Evolutionary conservation across 1,284 basidiomycete genomes (phyloP).

Genomic region (Moesziomyces parantarcticus): DNA sequence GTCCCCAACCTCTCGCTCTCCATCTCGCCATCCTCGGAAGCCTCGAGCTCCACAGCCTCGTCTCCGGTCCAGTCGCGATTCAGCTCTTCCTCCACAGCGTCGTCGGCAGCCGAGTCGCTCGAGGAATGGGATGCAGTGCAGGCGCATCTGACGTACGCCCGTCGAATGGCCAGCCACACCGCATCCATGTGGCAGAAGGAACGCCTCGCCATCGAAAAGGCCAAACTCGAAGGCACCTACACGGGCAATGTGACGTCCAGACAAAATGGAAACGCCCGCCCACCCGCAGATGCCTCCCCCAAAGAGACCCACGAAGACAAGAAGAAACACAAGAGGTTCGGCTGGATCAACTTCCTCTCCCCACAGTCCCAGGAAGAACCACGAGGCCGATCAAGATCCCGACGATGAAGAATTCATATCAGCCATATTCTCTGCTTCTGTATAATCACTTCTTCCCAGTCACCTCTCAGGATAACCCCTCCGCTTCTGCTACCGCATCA

Average conservation of each 20-base stretch:
- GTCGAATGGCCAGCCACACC: conserved; percentile 33
- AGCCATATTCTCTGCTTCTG: background rate
- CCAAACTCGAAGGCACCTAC: conserved; percentile 42
- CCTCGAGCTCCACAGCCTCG: conserved; percentile 22
- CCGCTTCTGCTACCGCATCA: no score
- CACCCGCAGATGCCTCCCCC: conserved; percentile 7
- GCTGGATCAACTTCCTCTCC: conserved; percentile 6
- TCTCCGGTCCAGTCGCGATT: conserved; percentile 32
- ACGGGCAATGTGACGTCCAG: conserved; percentile 33
- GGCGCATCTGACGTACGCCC: conserved; percentile 35
- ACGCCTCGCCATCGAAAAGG: conserved; percentile 44
- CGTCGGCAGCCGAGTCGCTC: conserved; percentile 17
- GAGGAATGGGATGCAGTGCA: conserved; percentile 36
- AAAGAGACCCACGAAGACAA: background rate
- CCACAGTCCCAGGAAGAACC: background rate
- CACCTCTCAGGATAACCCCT: background rate
- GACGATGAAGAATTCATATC: no score
- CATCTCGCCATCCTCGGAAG: conserved; percentile 32
- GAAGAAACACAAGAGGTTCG: conserved; percentile 11
- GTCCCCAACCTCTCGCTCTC: conserved; percentile 14
- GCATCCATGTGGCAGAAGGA: conserved; percentile 45
- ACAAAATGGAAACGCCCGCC: conserved; percentile 38
- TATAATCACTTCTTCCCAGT: background rate
- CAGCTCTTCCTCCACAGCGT: conserved; percentile 17
- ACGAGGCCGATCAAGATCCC: background rate